Evolutionary conservation across 2,329 filamentous ascomycete species (phyloP).

Genomic region (Colletotrichum sp.): DNA sequence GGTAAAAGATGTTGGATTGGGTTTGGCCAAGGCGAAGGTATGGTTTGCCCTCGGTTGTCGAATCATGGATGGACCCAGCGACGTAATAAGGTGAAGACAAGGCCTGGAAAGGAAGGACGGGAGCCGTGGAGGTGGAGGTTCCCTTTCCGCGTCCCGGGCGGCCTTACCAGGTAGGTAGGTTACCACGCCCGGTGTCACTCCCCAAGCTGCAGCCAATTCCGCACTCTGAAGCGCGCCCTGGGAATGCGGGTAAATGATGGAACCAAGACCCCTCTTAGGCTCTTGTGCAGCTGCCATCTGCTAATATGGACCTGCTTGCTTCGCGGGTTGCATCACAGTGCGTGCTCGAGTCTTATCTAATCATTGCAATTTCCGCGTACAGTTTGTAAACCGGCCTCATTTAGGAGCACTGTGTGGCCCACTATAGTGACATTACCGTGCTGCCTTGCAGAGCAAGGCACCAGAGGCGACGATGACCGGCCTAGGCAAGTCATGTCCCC

Average conservation of each 20-base stretch:
- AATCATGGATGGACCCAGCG: slow-evolving; percentile 16
- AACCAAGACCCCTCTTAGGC: background rate
- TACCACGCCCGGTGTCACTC: background rate
- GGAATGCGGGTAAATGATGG: background rate
- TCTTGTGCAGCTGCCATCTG: background rate
- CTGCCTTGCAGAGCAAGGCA: background rate
- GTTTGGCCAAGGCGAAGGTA: slow-evolving; percentile 2
- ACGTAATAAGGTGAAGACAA: slow-evolving; percentile 10
- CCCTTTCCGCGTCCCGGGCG: background rate
- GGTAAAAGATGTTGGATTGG: background rate
- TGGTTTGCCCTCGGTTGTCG: slow-evolving; percentile 1
- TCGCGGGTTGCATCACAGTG: background rate
- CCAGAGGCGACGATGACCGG: background rate
- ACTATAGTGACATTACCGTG: background rate
- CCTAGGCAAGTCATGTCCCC: background rate
- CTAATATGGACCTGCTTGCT: background rate
- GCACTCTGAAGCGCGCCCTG: background rate
- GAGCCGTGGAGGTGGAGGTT: background rate
- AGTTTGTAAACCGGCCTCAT: background rate
- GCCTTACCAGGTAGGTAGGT: background rate
- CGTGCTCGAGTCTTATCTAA: background rate
- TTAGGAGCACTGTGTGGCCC: background rate
- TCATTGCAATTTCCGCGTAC: background rate
- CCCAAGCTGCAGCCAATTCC: background rate
- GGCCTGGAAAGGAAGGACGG: slow-evolving; percentile 7